A percentile compares a stretch with the other conserved stretches of the same genome.
phyloP scores from a whole-genome alignment of 2,329 filamentous ascomycete species.

The Ilyonectria destructans region DNA sequence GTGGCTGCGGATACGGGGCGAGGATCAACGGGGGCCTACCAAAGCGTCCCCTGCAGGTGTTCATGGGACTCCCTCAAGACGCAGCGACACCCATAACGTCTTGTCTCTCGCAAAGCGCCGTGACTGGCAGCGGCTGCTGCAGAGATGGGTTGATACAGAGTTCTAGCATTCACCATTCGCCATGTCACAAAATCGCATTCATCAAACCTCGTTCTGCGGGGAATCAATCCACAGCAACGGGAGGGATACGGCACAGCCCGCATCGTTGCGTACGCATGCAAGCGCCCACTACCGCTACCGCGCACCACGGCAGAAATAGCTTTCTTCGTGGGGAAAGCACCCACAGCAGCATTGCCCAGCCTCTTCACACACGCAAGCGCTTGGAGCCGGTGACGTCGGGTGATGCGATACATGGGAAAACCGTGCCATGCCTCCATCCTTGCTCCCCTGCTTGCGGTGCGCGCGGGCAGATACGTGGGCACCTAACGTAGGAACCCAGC shows the following conservation, averaged over 20 bases:
- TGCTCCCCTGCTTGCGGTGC: not conserved
- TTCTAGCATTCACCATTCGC: conserved; percentile 2
- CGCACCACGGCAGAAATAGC: not conserved
- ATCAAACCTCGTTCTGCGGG: conserved; percentile 14
- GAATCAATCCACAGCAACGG: conserved; percentile 26
- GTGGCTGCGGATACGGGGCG: conserved; percentile 7
- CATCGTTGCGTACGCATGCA: conserved; percentile 26
- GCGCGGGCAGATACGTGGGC: not conserved
- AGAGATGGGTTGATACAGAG: conserved; percentile 23
- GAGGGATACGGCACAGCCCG: conserved; percentile 22
- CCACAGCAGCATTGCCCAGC: conserved; percentile 9
- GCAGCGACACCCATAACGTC: not conserved
- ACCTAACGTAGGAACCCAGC: conserved; percentile 10
- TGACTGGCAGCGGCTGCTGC: conserved; percentile 1
- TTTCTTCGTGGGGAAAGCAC: not conserved
- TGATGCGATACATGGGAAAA: conserved; percentile 34
- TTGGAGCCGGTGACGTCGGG: conserved; percentile 24
- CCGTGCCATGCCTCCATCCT: conserved; percentile 15
- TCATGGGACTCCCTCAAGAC: conserved; percentile 13
- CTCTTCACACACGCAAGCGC: conserved; percentile 24
- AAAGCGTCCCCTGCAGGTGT: conserved; percentile 3
- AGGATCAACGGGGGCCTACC: conserved; percentile 7
- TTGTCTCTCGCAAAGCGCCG: not conserved
- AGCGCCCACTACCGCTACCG: conserved; percentile 1
- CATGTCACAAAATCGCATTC: not conserved